These are phyloP conservation scores for Dysphania ambrosioides DNA, from an alignment of 148 eudicot genomes.

Conservation along the genomic window DNA sequence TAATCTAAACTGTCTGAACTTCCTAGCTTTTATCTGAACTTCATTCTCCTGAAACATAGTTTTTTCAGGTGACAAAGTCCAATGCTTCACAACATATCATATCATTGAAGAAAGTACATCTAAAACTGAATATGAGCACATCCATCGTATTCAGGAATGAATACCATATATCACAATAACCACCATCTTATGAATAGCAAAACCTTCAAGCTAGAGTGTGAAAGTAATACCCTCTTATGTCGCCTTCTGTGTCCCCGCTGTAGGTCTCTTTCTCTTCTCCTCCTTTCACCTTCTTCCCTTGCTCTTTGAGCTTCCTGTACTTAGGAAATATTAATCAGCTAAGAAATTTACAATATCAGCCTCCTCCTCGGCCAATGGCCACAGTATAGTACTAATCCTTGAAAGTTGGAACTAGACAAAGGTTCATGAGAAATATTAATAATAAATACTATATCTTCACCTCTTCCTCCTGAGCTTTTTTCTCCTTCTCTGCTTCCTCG, in stretches of 20 bases:
- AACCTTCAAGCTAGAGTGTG: neutral
- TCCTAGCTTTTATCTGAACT: neutral
- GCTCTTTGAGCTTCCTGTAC: conserved; percentile 46
- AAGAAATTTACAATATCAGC: neutral
- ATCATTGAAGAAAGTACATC: neutral
- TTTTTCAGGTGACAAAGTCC: neutral
- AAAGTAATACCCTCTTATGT: conserved; percentile 33
- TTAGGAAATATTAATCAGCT: neutral
- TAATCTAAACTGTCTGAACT: neutral
- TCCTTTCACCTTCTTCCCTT: conserved; percentile 51
- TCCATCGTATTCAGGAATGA: neutral
- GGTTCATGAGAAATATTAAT: no score
- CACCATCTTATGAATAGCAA: neutral
- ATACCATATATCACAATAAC: neutral
- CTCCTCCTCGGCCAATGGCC: neutral
- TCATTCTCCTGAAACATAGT: neutral
- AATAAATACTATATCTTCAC: conserved; percentile 27
- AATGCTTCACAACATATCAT: neutral
- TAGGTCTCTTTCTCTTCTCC: conserved; percentile 38
- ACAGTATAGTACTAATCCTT: neutral
- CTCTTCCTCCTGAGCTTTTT: conserved; percentile 87
- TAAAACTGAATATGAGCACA: neutral
- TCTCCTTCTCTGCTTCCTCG: conserved; percentile 87
- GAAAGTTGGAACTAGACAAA: no score
- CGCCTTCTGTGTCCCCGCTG: conserved; percentile 32